Conservation (phyloP, 495 filamentous ascomycete genomes). For the Tuber aestivum region DNA sequence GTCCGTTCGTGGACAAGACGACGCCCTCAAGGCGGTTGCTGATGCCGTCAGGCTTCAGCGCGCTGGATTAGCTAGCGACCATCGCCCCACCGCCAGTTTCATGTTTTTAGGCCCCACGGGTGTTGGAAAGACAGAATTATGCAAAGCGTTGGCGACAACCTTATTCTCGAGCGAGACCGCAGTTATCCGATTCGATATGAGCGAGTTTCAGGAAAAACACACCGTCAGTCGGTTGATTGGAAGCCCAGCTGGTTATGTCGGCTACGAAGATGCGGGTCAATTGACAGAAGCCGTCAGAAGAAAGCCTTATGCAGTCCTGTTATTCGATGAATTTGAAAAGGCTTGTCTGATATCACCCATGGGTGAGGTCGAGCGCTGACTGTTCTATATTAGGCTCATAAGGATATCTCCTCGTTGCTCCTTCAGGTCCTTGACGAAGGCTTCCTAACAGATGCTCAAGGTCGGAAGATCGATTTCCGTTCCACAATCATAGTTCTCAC, state of each 20-base stretch:
- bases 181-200: conserved; percentile 94
- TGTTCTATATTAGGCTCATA: conserved; percentile 55
- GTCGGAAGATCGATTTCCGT: conserved; percentile 91
- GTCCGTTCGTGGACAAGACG: conserved; percentile 86
- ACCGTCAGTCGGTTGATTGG: conserved; percentile 91
- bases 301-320: conserved; percentile 89
- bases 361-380: conserved; percentile 5
- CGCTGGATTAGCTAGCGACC: conserved; percentile 83
- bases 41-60: conserved; percentile 93
- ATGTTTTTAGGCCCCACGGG: conserved; percentile 97
- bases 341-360: not conserved
- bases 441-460: conserved; percentile 90
- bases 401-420: conserved; percentile 88
- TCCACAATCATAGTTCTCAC: conserved; percentile 96
- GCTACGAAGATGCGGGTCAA: conserved; percentile 95
- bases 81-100: conserved; percentile 85
- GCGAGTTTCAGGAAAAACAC: conserved; percentile 95
- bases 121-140: conserved; percentile 94
- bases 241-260: conserved; percentile 86
- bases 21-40: conserved; percentile 81
- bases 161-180: conserved; percentile 86
- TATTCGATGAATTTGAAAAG: conserved; percentile 98
- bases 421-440: conserved; percentile 95
- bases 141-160: conserved; percentile 91
- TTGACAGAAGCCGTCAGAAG: conserved; percentile 90